Conservation (phyloP, 768 basidiomycete genomes). For the Russula compacta region DNA sequence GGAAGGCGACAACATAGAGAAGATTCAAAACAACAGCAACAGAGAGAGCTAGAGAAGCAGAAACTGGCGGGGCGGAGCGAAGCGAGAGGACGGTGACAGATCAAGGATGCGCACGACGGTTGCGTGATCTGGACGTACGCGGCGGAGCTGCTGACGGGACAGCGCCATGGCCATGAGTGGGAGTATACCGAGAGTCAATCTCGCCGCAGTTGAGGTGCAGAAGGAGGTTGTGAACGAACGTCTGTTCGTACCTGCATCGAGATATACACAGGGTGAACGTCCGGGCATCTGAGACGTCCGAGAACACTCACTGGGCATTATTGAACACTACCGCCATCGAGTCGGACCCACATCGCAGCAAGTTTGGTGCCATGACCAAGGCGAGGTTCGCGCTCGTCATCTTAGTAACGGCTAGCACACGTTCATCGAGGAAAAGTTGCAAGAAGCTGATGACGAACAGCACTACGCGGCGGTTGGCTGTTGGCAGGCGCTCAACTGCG, state of each 20-base stretch:
- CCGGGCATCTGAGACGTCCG: background rate
- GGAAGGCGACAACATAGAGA: background rate
- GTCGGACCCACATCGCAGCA: constrained; percentile 78
- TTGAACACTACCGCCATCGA: constrained; percentile 87
- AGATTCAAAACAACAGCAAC: background rate
- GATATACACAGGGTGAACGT: background rate
- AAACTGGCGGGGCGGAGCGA: background rate
- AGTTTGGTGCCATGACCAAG: constrained; percentile 86
- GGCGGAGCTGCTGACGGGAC: constrained; percentile 35
- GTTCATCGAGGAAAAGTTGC: constrained; percentile 78
- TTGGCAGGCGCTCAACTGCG: constrained; percentile 71
- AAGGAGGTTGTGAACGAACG: constrained; percentile 79
- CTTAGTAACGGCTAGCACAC: constrained; percentile 64
- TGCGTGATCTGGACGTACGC: constrained; percentile 47
- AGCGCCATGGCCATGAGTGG: constrained; percentile 74
- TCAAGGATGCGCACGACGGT: constrained; percentile 30
- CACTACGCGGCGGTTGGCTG: constrained; percentile 78
- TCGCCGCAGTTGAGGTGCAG: constrained; percentile 67
- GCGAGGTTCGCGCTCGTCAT: constrained; percentile 89
- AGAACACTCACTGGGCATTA: constrained; percentile 68
- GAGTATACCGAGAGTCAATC: constrained; percentile 70
- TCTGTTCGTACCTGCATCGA: constrained; percentile 56
- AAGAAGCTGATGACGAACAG: constrained; percentile 86
- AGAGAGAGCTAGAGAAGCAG: background rate
- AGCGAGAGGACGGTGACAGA: background rate